Conservation (phyloP, 2,329 filamentous ascomycete species). For the Lachnellula suecica region DNA sequence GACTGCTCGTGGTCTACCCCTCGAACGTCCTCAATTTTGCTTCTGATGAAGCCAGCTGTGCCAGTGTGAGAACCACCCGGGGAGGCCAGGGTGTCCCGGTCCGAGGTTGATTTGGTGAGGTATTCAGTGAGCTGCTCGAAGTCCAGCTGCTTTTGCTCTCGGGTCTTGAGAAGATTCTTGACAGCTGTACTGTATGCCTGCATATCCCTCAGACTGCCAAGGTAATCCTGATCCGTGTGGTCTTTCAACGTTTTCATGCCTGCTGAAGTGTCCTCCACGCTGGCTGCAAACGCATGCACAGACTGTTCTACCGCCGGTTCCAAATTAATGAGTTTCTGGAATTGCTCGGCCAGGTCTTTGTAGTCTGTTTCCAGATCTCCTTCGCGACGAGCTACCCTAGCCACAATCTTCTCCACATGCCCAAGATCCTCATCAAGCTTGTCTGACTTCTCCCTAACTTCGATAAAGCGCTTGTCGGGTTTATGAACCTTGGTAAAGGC, state of each 20-base stretch:
- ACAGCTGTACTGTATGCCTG: conserved; percentile 87
- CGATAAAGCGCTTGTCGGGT: conserved; percentile 89
- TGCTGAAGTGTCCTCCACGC: conserved; percentile 78
- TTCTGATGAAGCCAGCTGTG: conserved; percentile 81
- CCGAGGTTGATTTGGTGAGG: conserved; percentile 82
- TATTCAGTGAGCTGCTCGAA: conserved; percentile 96
- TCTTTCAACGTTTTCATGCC: conserved; percentile 83
- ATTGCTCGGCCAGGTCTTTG: conserved; percentile 86
- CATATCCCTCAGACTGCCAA: conserved; percentile 92
- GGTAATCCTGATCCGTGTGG: conserved; percentile 91
- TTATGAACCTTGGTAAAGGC: conserved; percentile 97
- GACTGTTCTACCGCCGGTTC: conserved; percentile 84
- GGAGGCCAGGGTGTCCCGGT: conserved; percentile 69
- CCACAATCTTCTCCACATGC: conserved; percentile 94
- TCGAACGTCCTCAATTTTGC: conserved; percentile 94
- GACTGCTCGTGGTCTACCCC: conserved; percentile 95
- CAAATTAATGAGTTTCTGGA: conserved; percentile 86
- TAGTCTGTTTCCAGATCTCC: conserved; percentile 86
- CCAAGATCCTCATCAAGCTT: conserved; percentile 92
- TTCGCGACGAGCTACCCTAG: conserved; percentile 84
- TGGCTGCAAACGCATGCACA: conserved; percentile 82
- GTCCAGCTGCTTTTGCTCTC: conserved; percentile 97
- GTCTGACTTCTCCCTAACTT: conserved; percentile 87
- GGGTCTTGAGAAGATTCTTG: conserved; percentile 84
- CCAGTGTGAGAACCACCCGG: conserved; percentile 67